Evolutionary conservation across 2,329 filamentous ascomycete species (phyloP).

Genomic region (Metarhizium brunneum): DNA sequence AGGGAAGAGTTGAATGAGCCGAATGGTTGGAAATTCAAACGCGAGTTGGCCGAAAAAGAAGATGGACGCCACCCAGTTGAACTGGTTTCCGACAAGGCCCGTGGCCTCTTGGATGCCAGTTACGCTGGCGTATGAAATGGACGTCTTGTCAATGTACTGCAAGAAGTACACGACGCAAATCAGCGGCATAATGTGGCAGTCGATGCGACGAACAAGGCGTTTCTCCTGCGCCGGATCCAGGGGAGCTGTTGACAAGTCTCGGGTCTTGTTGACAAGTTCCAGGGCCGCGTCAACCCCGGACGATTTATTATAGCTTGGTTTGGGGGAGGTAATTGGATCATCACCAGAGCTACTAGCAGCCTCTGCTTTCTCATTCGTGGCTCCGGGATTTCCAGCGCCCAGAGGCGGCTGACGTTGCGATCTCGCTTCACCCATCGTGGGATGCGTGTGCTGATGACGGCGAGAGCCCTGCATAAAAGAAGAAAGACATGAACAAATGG

Average conservation of each 20-base stretch:
- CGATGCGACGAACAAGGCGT: constrained; percentile 12
- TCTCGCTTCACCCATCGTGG: too few species aligned
- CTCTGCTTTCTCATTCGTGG: neutral
- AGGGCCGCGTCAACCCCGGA: neutral
- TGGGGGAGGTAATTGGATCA: neutral
- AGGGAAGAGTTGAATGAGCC: constrained; percentile 28
- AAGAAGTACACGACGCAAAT: constrained; percentile 15
- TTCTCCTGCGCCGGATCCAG: neutral
- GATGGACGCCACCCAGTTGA: constrained; percentile 25
- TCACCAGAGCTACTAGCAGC: neutral
- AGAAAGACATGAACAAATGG: too few species aligned
- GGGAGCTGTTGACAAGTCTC: neutral
- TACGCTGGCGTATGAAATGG: constrained; percentile 16
- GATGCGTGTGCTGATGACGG: too few species aligned
- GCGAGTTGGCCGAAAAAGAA: constrained; percentile 24
- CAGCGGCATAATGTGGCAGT: constrained; percentile 14
- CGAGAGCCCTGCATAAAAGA: too few species aligned
- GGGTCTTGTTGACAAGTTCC: neutral
- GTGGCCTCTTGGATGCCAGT: constrained; percentile 17
- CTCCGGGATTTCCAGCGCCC: neutral
- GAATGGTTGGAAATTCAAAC: constrained; percentile 28
- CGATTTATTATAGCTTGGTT: neutral
- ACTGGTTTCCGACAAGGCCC: constrained; percentile 29
- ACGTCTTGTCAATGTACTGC: constrained; percentile 17
- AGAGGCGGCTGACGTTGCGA: neutral